Evolutionary conservation across 2,329 filamentous ascomycete species (phyloP).

Genomic region (Aureobasidium lini): DNA sequence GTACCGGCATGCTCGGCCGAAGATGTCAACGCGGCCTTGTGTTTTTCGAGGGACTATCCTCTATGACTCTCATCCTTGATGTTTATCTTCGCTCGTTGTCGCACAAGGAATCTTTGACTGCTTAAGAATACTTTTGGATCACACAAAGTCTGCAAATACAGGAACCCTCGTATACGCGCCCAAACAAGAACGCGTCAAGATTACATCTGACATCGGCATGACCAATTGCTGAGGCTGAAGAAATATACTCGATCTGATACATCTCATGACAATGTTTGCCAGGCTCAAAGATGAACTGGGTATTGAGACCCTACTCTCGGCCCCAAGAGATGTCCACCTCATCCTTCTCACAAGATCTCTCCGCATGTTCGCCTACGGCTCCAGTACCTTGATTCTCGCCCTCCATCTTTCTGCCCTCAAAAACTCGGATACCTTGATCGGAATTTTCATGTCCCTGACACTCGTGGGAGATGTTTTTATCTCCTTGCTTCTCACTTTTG

Average conservation of each 20-base stretch:
- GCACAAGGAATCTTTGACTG: too few relatives aligned
- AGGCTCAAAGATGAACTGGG: conserved; percentile 15
- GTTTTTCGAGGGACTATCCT: too few relatives aligned
- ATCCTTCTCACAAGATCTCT: conserved; percentile 26
- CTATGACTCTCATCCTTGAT: too few relatives aligned
- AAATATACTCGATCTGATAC: background rate
- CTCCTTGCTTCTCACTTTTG: conserved; percentile 23
- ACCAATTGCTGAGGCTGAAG: background rate
- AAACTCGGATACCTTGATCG: conserved; percentile 25
- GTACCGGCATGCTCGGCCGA: too few relatives aligned
- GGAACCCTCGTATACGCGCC: too few relatives aligned
- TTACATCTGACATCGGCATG: background rate
- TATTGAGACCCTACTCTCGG: background rate
- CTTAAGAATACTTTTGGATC: too few relatives aligned
- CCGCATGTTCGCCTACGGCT: conserved; percentile 57
- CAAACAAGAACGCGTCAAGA: too few relatives aligned
- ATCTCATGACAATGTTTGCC: background rate
- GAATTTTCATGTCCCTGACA: conserved; percentile 30
- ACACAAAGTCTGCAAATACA: too few relatives aligned
- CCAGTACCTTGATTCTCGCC: conserved; percentile 28
- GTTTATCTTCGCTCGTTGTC: too few relatives aligned
- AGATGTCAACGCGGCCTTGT: too few relatives aligned
- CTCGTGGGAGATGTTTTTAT: conserved; percentile 27
- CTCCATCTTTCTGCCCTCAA: conserved; percentile 24
- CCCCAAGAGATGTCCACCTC: conserved; percentile 12